These are phyloP conservation scores for Chiua virens DNA, from an alignment of 768 basidiomycete species.

Conservation along the genomic window DNA sequence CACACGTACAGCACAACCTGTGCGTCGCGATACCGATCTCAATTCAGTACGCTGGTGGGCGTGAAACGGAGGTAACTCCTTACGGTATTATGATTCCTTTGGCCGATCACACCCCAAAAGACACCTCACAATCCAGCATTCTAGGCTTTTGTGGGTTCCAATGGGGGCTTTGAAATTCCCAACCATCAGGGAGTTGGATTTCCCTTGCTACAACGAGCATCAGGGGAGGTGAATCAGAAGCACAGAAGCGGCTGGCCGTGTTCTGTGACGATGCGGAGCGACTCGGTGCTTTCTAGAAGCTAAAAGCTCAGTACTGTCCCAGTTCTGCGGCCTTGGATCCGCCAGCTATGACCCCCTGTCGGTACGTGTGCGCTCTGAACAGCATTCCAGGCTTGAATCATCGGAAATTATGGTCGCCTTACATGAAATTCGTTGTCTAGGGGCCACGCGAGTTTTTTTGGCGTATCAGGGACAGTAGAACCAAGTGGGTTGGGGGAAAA, in stretches of 20 bases:
- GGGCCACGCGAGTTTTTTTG: constrained; percentile 18
- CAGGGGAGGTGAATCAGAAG: constrained; percentile 31
- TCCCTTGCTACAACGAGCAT: constrained; percentile 27
- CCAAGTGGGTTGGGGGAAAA: constrained; percentile 5
- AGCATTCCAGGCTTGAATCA: constrained; percentile 3
- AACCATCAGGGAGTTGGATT: constrained; percentile 13
- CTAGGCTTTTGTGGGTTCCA: constrained; percentile 22
- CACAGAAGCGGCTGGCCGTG: constrained; percentile 11
- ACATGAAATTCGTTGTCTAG: constrained; percentile 21
- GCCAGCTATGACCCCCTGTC: constrained; percentile 18
- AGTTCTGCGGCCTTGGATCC: constrained; percentile 20
- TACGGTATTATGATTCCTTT: constrained; percentile 16
- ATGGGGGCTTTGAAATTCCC: constrained; percentile 26
- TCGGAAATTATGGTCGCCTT: constrained; percentile 23
- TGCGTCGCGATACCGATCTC: constrained; percentile 12
- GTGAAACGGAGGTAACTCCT: constrained; percentile 16
- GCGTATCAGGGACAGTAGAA: constrained; percentile 8
- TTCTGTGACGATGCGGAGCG: constrained; percentile 17
- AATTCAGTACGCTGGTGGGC: constrained; percentile 1
- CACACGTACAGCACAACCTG: constrained; percentile 16
- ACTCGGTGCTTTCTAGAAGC: constrained; percentile 17
- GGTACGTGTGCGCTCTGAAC: constrained; percentile 16
- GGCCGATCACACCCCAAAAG: constrained; percentile 12
- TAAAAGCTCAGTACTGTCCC: not conserved
- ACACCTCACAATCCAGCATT: constrained; percentile 5